Evolutionary conservation across 2,329 filamentous ascomycete genomes (phyloP).

Genomic region (Epichloe uncinata): DNA sequence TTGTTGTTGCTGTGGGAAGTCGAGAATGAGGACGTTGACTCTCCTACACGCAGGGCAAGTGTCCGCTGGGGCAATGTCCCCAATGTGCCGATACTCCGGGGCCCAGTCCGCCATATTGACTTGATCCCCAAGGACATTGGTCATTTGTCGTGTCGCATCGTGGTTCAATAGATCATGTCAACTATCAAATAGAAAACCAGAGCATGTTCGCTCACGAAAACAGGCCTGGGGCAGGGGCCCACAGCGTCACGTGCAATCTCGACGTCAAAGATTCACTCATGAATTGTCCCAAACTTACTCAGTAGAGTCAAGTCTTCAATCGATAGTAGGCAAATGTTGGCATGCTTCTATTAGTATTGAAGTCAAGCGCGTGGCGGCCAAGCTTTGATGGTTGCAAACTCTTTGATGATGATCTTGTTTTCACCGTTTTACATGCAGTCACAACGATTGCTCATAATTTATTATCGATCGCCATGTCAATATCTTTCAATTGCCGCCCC

Average conservation of each 20-base stretch:
- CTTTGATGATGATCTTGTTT: too few species aligned
- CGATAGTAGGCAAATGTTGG: too few species aligned
- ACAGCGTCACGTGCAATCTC: slow-evolving; percentile 7
- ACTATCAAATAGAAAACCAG: neutral
- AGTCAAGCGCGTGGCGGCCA: too few species aligned
- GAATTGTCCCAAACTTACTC: too few species aligned
- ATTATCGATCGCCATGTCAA: too few species aligned
- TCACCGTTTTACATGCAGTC: too few species aligned
- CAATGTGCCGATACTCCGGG: slow-evolving; percentile 18
- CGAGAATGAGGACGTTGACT: neutral
- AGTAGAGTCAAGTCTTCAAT: too few species aligned
- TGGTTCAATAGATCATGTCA: slow-evolving; percentile 5
- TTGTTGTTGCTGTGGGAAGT: neutral
- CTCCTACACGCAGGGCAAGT: slow-evolving; percentile 9
- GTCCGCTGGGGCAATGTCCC: slow-evolving; percentile 11
- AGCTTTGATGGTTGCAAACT: too few species aligned
- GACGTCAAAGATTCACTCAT: neutral
- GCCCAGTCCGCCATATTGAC: slow-evolving; percentile 28
- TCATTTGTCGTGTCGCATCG: slow-evolving; percentile 25
- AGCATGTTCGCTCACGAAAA: neutral
- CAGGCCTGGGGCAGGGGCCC: neutral
- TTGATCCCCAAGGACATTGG: slow-evolving; percentile 34
- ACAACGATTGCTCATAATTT: too few species aligned
- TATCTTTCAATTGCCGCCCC: too few species aligned
- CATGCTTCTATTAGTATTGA: too few species aligned